Conservation (phyloP, 495 filamentous ascomycete genomes). For the Penicillium silybi region DNA sequence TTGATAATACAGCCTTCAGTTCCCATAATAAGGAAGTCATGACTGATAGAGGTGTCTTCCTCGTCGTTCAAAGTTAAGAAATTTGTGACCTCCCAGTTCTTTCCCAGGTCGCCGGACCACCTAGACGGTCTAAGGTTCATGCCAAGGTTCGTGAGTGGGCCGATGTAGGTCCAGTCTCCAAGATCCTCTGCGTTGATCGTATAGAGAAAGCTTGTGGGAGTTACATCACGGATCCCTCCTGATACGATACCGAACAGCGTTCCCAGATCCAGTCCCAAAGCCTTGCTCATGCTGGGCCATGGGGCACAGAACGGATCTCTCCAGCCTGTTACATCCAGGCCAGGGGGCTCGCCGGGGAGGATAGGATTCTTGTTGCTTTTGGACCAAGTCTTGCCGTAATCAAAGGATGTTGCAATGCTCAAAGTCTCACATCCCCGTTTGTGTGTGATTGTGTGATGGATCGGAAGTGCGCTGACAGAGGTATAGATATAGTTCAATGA, state of each 20-base stretch:
- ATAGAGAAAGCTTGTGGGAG: slow-evolving; percentile 6
- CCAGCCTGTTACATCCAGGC: slow-evolving; percentile 12
- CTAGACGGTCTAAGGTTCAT: slow-evolving; percentile 5
- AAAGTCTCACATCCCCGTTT: slow-evolving; percentile 2
- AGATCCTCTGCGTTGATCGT: neutral
- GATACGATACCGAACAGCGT: slow-evolving; percentile 2
- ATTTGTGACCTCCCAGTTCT: slow-evolving; percentile 16
- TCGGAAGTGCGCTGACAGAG: slow-evolving; percentile 10
- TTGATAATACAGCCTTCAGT: slow-evolving; percentile 11
- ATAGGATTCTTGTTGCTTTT: slow-evolving; percentile 10
- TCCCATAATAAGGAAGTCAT: slow-evolving; percentile 13
- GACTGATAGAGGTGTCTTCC: neutral
- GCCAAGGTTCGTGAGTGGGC: slow-evolving; percentile 3
- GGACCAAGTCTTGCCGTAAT: slow-evolving; percentile 8
- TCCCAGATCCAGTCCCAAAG: neutral
- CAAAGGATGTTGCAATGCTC: slow-evolving; percentile 11
- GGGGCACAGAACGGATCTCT: slow-evolving; percentile 8
- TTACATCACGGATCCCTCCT: neutral
- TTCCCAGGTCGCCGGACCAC: slow-evolving; percentile 18
- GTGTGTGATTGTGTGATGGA: slow-evolving; percentile 13
- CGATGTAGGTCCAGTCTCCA: neutral
- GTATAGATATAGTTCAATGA: slow-evolving; percentile 12
- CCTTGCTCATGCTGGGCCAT: slow-evolving; percentile 5
- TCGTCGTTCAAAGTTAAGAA: slow-evolving; percentile 8
- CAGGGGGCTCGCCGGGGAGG: slow-evolving; percentile 10